phyloP scores from a whole-genome alignment of 768 basidiomycete species.

The Boletus sp. region DNA sequence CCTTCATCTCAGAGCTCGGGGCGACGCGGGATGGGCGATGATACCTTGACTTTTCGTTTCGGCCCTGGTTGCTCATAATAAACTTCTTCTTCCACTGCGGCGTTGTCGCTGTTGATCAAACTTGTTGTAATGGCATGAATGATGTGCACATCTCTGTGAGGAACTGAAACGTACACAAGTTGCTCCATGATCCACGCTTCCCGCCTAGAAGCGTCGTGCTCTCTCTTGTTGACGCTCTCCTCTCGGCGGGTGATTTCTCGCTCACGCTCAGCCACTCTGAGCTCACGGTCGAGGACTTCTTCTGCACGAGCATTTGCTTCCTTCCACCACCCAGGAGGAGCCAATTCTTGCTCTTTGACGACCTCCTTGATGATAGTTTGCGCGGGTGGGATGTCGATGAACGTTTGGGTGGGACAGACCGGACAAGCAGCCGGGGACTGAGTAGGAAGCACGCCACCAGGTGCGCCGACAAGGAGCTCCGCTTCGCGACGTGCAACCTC shows the following conservation, averaged over 20 bases:
- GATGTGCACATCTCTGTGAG: neutral
- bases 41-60: conserved; percentile 89
- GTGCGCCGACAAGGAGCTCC: conserved; percentile 76
- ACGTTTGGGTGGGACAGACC: conserved; percentile 50
- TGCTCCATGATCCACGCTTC: conserved; percentile 94
- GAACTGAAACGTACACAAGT: conserved; percentile 58
- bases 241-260: conserved; percentile 85
- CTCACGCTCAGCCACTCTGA: conserved; percentile 81
- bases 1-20: conserved; percentile 96
- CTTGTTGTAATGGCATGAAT: conserved; percentile 34
- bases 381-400: conserved; percentile 54
- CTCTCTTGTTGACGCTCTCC: conserved; percentile 79
- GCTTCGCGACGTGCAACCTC: conserved; percentile 89
- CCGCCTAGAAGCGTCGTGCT: conserved; percentile 83
- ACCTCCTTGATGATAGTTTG: conserved; percentile 89
- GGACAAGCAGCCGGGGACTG: conserved; percentile 56
- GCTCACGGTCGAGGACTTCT: conserved; percentile 79
- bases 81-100: conserved; percentile 75
- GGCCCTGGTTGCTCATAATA: conserved; percentile 65
- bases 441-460: conserved; percentile 69
- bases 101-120: conserved; percentile 64
- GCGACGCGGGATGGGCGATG: conserved; percentile 77
- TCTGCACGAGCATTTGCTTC: conserved; percentile 69
- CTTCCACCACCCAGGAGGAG: conserved; percentile 77
- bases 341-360: conserved; percentile 74